These are phyloP conservation scores for Striga hermonthica DNA, from an alignment of 305 asterid genomes.

Conservation along the genomic window DNA sequence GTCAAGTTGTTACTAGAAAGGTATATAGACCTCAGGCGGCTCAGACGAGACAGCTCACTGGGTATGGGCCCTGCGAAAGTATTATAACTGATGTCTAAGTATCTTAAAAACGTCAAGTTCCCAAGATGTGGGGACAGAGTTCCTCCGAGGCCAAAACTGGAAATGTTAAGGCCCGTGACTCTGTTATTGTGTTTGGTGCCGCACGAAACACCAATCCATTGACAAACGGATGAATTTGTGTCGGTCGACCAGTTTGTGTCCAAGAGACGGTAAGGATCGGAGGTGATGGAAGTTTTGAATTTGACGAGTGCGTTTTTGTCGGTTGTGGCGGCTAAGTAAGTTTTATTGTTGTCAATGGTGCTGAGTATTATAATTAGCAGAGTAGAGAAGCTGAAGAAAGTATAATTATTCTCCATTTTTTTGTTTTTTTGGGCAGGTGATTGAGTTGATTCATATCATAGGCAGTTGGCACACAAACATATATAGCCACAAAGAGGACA, in stretches of 20 bases:
- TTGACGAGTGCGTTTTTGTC: neutral
- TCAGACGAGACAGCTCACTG: neutral
- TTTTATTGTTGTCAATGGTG: neutral
- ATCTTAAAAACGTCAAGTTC: neutral
- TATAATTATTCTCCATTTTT: too few species aligned
- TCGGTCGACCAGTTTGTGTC: neutral
- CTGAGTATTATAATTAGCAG: neutral
- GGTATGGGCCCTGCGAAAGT: slow-evolving; percentile 1
- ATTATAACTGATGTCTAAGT: neutral
- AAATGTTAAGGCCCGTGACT: neutral
- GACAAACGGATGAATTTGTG: neutral
- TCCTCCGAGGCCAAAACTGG: neutral
- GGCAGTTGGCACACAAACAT: too few species aligned
- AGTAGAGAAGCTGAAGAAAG: neutral
- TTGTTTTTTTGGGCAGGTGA: too few species aligned
- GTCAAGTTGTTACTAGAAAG: slow-evolving; percentile 15
- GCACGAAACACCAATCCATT: neutral
- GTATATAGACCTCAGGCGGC: slow-evolving; percentile 15
- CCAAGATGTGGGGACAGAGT: neutral
- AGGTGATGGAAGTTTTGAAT: neutral
- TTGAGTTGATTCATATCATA: too few species aligned
- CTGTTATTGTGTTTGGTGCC: neutral
- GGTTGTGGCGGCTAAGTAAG: neutral
- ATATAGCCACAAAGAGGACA: too few species aligned
- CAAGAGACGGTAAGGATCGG: neutral